These are phyloP conservation scores for Prinsepia uniflora DNA, from an alignment of 306 rosid genomes.

Conservation along the genomic window DNA sequence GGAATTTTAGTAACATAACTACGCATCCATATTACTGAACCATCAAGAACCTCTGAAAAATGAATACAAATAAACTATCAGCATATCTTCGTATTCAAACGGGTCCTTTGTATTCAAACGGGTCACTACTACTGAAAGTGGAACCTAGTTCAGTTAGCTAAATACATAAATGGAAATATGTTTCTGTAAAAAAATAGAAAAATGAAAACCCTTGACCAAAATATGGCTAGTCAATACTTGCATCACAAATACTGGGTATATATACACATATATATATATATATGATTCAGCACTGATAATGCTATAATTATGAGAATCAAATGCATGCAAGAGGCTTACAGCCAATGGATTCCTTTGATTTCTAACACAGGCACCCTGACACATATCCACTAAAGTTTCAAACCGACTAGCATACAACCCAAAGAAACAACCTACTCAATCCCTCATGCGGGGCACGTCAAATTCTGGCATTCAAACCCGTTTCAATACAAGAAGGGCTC, in stretches of 20 bases:
- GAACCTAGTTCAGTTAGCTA: constrained; percentile 8
- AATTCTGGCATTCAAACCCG: constrained; percentile 32
- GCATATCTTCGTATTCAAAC: background rate
- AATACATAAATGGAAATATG: constrained; percentile 20
- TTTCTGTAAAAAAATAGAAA: constrained; percentile 4
- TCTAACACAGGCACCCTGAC: constrained; percentile 19
- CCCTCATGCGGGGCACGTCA: constrained; percentile 22
- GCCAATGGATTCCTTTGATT: constrained; percentile 43
- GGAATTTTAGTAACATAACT: background rate
- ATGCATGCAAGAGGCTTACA: constrained; percentile 39
- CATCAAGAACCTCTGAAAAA: background rate
- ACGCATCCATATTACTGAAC: background rate
- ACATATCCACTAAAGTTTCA: constrained; percentile 27
- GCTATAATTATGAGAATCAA: constrained; percentile 25
- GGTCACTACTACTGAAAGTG: background rate
- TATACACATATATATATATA: too few relatives aligned
- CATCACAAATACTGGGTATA: background rate
- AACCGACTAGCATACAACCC: constrained; percentile 30
- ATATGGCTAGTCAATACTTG: constrained; percentile 12
- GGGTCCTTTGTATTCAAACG: background rate
- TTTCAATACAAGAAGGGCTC: constrained; percentile 24
- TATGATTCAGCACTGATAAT: constrained; percentile 10
- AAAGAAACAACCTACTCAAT: constrained; percentile 27
- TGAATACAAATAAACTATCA: background rate
- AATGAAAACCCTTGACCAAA: background rate